phyloP scores from a whole-genome alignment of 148 eudicot species.

The Rheum nobile region DNA sequence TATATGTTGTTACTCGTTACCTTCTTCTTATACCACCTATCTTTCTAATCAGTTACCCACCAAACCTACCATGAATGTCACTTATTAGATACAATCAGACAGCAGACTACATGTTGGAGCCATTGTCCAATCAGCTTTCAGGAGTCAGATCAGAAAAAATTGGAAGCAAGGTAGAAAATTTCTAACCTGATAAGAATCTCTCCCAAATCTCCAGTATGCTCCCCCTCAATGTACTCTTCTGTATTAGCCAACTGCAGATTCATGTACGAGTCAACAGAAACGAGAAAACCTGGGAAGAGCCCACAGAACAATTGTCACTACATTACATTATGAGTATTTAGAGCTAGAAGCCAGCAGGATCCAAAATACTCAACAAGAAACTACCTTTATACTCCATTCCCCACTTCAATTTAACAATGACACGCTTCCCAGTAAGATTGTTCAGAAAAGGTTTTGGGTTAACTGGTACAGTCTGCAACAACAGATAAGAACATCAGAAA shows the following conservation, averaged over 20 bases:
- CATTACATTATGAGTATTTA: neutral
- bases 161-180: too few species aligned
- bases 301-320: neutral
- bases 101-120: neutral
- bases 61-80: too few species aligned
- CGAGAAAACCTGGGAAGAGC: constrained; percentile 40
- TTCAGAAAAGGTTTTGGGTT: constrained; percentile 68
- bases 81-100: too few species aligned
- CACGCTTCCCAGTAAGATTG: constrained; percentile 60
- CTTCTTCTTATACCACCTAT: too few species aligned
- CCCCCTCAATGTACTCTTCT: constrained; percentile 82
- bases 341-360: neutral
- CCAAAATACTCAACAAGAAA: neutral
- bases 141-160: neutral
- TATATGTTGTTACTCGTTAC: too few species aligned
- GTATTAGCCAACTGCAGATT: constrained; percentile 74
- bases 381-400: constrained; percentile 75
- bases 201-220: constrained; percentile 79
- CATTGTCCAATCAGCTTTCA: neutral
- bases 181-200: constrained; percentile 88
- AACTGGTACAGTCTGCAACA: constrained; percentile 60
- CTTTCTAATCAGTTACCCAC: too few species aligned
- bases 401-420: constrained; percentile 63
- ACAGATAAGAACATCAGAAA: neutral
- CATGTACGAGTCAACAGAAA: constrained; percentile 67